Evolutionary conservation across 352 stramenopile genomes (phyloP).

Genomic region (Pythium apleroticum): DNA sequence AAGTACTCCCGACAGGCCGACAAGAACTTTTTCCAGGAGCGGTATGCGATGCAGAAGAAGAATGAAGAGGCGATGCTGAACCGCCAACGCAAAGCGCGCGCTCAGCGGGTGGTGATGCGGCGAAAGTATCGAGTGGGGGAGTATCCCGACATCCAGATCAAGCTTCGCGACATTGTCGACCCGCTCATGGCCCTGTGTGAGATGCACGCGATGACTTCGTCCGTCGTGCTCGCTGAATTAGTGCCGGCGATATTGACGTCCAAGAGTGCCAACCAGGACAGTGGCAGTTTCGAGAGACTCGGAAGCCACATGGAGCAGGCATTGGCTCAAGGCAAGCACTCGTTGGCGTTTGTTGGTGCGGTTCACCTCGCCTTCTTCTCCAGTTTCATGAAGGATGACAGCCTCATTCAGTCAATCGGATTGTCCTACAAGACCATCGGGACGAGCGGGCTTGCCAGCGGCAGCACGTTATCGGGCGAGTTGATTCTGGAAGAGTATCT

Average conservation of each 20-base stretch:
- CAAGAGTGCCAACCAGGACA: conserved; percentile 1
- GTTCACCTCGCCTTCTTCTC: conserved; percentile 53
- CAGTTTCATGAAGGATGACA: conserved; percentile 35
- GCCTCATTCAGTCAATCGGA: conserved; percentile 31
- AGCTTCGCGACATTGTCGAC: conserved; percentile 58
- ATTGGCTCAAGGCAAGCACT: conserved; percentile 15
- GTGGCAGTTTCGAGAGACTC: not conserved
- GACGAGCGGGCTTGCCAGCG: conserved; percentile 58
- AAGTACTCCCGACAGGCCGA: conserved; percentile 21
- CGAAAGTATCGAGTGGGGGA: conserved; percentile 70
- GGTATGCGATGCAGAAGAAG: conserved; percentile 53
- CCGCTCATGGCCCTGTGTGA: conserved; percentile 67
- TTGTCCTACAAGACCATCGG: conserved; percentile 48
- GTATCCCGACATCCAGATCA: conserved; percentile 83
- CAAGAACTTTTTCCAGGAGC: conserved; percentile 64
- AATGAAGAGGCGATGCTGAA: conserved; percentile 52
- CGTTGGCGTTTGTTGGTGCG: conserved; percentile 20
- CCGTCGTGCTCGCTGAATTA: conserved; percentile 40
- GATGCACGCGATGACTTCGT: conserved; percentile 35
- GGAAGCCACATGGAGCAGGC: conserved; percentile 19
- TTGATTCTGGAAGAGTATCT: conserved; percentile 67
- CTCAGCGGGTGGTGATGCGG: conserved; percentile 59
- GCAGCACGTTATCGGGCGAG: conserved; percentile 56
- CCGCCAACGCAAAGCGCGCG: conserved; percentile 44
- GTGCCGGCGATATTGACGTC: conserved; percentile 25